A percentile compares a stretch with the other conserved stretches of the same genome.
These are phyloP conservation scores for Zopfochytrium polystomum DNA, from an alignment of 371 early-diverging fungal species.

Conservation along the genomic window DNA sequence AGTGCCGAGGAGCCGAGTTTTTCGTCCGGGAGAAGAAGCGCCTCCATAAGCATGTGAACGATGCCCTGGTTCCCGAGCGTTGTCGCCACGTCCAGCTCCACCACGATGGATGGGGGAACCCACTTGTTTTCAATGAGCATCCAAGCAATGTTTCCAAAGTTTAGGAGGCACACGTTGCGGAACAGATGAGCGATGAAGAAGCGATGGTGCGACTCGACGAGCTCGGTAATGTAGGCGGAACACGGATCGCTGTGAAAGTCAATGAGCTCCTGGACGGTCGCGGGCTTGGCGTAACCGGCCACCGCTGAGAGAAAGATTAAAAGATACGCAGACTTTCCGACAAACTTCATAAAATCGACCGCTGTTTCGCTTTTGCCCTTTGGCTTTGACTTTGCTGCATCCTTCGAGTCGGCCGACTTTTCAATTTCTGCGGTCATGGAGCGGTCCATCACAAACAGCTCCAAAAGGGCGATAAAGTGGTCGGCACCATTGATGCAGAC, in stretches of 20 bases:
- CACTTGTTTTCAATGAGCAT: constrained; percentile 31
- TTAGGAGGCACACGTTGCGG: constrained; percentile 25
- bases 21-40: constrained; percentile 31
- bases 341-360: constrained; percentile 19
- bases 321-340: constrained; percentile 26
- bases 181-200: constrained; percentile 26
- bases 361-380: background rate
- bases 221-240: constrained; percentile 12
- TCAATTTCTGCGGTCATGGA: constrained; percentile 13
- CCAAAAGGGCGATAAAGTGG: constrained; percentile 28
- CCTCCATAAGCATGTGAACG: constrained; percentile 34
- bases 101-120: constrained; percentile 23
- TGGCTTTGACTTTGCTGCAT: background rate
- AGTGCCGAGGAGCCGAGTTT: constrained; percentile 23
- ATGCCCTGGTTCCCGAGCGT: constrained; percentile 36
- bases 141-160: constrained; percentile 31
- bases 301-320: constrained; percentile 32
- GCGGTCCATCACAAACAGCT: constrained; percentile 29
- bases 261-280: constrained; percentile 30
- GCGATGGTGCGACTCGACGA: constrained; percentile 18
- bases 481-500: constrained; percentile 24
- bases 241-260: constrained; percentile 35
- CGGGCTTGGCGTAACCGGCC: constrained; percentile 28
- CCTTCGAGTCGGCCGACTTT: background rate
- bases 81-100: constrained; percentile 23